Percentiles rank a stretch among this genome's conserved stretches.
These are phyloP conservation scores for Mucor ambiguus DNA, from an alignment of 371 early-diverging fungal species.

Conservation along the genomic window DNA sequence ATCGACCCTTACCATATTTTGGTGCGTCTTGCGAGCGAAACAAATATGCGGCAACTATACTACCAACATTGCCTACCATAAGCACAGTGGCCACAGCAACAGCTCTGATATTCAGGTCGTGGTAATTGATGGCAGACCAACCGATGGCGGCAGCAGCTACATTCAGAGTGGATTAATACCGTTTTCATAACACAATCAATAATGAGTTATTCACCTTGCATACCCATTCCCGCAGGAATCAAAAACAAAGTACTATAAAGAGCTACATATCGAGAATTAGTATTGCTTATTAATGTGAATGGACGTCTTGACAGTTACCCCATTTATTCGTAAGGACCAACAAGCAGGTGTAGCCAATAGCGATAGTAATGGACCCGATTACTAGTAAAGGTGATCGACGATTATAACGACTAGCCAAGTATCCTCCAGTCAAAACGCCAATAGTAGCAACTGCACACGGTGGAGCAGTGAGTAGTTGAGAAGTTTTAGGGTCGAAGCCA, in stretches of 20 bases:
- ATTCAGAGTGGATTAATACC: background rate
- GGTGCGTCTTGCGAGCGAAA: constrained; percentile 31
- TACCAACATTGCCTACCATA: constrained; percentile 30
- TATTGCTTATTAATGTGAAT: background rate
- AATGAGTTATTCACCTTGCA: constrained; percentile 27
- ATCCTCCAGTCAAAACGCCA: constrained; percentile 30
- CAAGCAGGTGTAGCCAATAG: constrained; percentile 25
- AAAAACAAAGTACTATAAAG: constrained; percentile 21
- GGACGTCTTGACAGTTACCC: constrained; percentile 20
- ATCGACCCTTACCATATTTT: constrained; percentile 23
- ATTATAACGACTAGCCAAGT: constrained; percentile 26
- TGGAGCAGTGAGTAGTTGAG: constrained; percentile 39
- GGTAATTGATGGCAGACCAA: constrained; percentile 33
- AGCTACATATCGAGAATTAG: constrained; percentile 13
- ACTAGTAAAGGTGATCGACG: constrained; percentile 24
- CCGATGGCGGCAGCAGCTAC: constrained; percentile 33
- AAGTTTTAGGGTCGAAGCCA: constrained; percentile 25
- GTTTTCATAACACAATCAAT: background rate
- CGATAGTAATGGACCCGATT: constrained; percentile 26
- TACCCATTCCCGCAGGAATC: constrained; percentile 30
- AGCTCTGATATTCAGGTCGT: constrained; percentile 31
- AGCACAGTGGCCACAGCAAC: constrained; percentile 31
- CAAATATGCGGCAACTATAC: constrained; percentile 35
- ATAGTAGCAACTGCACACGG: constrained; percentile 27
- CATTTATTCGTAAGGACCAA: constrained; percentile 23